Percentiles rank a stretch among this genome's conserved stretches.
Evolutionary conservation across 1,139 yeast species (phyloP).

Genomic region (Taiozyma onychis): DNA sequence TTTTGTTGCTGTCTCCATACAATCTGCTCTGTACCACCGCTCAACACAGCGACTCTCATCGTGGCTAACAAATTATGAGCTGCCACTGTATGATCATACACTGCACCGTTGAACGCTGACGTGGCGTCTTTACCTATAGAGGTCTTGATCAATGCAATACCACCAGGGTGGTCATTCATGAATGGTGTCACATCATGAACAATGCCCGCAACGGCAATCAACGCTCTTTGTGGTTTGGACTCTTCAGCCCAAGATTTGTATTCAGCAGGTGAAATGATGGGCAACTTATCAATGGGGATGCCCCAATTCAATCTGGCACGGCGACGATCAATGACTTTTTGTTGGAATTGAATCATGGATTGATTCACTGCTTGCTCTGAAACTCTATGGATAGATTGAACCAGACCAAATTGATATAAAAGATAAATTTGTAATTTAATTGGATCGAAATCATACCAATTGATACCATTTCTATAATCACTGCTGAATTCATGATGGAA

Average conservation of each 20-base stretch:
- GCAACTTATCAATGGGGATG: conserved; percentile 63
- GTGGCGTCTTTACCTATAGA: conserved; percentile 94
- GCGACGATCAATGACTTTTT: conserved; percentile 50
- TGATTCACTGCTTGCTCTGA: conserved; percentile 47
- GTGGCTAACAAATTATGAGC: conserved; percentile 94
- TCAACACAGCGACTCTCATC: conserved; percentile 67
- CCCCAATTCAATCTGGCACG: conserved; percentile 72
- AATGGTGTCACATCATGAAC: conserved; percentile 73
- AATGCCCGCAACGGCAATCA: conserved; percentile 47
- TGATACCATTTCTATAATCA: conserved; percentile 52
- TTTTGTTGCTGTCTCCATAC: conserved; percentile 66
- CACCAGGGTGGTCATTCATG: conserved; percentile 72
- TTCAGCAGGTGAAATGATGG: conserved; percentile 46
- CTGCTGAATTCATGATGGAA: conserved; percentile 74
- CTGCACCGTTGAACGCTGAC: conserved; percentile 97
- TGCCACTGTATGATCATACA: conserved; percentile 93
- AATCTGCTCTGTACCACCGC: conserved; percentile 79
- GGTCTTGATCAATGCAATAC: conserved; percentile 51
- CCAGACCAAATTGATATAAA: conserved; percentile 36
- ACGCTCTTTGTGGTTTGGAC: conserved; percentile 30
- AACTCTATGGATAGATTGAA: conserved; percentile 34
- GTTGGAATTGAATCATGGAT: conserved; percentile 59
- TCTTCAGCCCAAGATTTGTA: conserved; percentile 37
- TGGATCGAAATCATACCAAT: conserved; percentile 55
- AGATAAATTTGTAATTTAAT: conserved; percentile 54